A percentile compares a stretch with the other conserved stretches of the same genome.
Conservation (phyloP, 345 rosid species). For the rapeseed (Brassica napus) region DNA sequence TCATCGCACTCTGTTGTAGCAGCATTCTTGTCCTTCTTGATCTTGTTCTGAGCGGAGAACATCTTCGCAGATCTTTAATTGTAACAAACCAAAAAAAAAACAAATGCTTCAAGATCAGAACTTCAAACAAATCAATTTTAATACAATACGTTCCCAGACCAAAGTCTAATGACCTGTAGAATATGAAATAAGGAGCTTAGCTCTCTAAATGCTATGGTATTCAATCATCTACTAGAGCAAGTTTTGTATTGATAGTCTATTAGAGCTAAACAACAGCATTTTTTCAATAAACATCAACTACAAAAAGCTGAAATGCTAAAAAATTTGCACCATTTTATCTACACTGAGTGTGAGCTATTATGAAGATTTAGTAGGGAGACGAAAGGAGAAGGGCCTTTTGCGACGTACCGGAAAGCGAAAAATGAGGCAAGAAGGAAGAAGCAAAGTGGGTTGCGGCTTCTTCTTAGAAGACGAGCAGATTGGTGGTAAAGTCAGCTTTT, state of each 20-base stretch:
- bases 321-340: not conserved
- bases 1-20: slow-evolving; percentile 82
- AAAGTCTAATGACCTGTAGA: too few species aligned
- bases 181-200: too few species aligned
- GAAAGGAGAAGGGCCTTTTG: not conserved
- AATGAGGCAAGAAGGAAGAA: slow-evolving; percentile 22
- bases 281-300: not conserved
- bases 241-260: too few species aligned
- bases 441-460: slow-evolving; percentile 34
- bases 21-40: slow-evolving; percentile 77
- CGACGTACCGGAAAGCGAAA: slow-evolving; percentile 18
- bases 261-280: not conserved
- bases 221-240: too few species aligned
- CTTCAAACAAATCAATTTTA: too few species aligned
- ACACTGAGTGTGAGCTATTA: not conserved
- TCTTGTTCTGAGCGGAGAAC: slow-evolving; percentile 80
- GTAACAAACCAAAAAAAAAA: not conserved
- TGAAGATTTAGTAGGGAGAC: not conserved
- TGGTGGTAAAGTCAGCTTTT: slow-evolving; percentile 6
- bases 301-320: not conserved
- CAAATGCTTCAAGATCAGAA: too few species aligned
- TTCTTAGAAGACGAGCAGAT: not conserved
- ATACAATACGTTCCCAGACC: too few species aligned
- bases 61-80: slow-evolving; percentile 56
- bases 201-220: too few species aligned